Evolutionary conservation across 1,284 basidiomycete species (phyloP).

Genomic region (Ustilago cynodontis): DNA sequence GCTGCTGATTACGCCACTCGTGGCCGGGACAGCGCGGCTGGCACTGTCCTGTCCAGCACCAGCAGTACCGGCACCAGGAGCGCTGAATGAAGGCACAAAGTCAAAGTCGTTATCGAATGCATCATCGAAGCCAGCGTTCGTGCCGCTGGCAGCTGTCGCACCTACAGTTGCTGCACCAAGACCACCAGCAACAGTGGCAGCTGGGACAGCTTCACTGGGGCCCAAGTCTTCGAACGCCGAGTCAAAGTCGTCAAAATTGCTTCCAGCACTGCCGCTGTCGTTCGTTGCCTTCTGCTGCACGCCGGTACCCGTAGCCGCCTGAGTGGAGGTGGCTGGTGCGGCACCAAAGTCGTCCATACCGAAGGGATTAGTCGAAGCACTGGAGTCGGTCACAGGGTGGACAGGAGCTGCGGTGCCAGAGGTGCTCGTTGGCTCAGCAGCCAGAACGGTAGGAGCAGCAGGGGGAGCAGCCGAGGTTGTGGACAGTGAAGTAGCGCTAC

Average conservation of each 20-base stretch:
- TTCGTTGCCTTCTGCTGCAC: slow-evolving; percentile 7
- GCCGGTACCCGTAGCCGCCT: slow-evolving; percentile 2
- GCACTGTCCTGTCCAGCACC: neutral
- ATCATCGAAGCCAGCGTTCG: slow-evolving; percentile 57
- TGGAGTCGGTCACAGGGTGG: slow-evolving; percentile 12
- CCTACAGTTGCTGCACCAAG: neutral
- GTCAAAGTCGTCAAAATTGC: slow-evolving; percentile 67
- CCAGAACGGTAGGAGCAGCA: slow-evolving; percentile 20
- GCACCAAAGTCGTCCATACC: slow-evolving; percentile 48
- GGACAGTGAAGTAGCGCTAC: slow-evolving; percentile 38
- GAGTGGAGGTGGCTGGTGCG: neutral
- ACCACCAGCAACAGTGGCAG: slow-evolving; percentile 16
- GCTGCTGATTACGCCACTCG: neutral
- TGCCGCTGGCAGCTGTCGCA: neutral
- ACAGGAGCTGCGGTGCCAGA: slow-evolving; percentile 16
- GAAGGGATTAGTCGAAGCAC: slow-evolving; percentile 45
- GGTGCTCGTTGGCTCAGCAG: slow-evolving; percentile 22
- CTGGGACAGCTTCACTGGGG: slow-evolving; percentile 51
- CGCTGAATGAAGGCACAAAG: slow-evolving; percentile 64
- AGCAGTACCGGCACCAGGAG: slow-evolving; percentile 21
- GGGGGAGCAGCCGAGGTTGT: slow-evolving; percentile 28
- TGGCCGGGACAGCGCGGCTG: neutral
- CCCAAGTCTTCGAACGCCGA: slow-evolving; percentile 67
- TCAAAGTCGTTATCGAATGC: slow-evolving; percentile 65
- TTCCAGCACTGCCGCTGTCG: slow-evolving; percentile 39